Conservation (phyloP, 2,329 filamentous ascomycete genomes). For the Pyrenophora tritici-repentis region DNA sequence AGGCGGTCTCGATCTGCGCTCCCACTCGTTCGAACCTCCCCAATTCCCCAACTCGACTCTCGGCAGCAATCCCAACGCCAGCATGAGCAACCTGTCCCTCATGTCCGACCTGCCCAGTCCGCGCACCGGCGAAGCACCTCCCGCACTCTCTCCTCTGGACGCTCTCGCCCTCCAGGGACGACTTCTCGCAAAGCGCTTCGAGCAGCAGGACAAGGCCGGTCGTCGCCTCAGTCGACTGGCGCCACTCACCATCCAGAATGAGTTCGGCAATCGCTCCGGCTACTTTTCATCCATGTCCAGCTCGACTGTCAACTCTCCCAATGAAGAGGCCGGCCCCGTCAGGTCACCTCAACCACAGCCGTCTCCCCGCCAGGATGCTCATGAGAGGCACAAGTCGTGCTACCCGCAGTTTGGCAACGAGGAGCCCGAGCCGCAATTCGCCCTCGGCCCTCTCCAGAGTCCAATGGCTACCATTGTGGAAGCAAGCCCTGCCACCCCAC, state of each 20-base stretch:
- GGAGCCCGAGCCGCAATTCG: constrained; percentile 33
- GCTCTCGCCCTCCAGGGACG: constrained; percentile 92
- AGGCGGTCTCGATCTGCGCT: constrained; percentile 40
- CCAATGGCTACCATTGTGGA: constrained; percentile 46
- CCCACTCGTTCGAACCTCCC: constrained; percentile 39
- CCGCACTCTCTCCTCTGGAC: constrained; percentile 90
- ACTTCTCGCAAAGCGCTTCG: constrained; percentile 82
- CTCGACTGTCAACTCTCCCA: constrained; percentile 60
- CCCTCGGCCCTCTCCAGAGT: constrained; percentile 36
- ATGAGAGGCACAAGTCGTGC: constrained; percentile 44
- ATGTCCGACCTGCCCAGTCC: constrained; percentile 52
- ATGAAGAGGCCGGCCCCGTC: constrained; percentile 49
- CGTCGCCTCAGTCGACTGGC: constrained; percentile 84
- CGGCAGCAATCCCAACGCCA: constrained; percentile 31
- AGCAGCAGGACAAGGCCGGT: constrained; percentile 72
- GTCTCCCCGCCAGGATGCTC: constrained; percentile 36
- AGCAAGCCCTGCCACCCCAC: constrained; percentile 27
- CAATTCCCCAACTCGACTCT: constrained; percentile 5
- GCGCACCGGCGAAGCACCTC: constrained; percentile 68
- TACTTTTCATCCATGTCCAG: constrained; percentile 76
- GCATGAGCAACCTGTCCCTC: constrained; percentile 42
- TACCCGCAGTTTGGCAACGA: constrained; percentile 45
- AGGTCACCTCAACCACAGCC: constrained; percentile 30
- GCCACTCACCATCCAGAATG: constrained; percentile 80
- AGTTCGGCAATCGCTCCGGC: constrained; percentile 75